Evolutionary conservation across 1,284 basidiomycete species (phyloP).

Genomic region (Pseudozyma pruni): DNA sequence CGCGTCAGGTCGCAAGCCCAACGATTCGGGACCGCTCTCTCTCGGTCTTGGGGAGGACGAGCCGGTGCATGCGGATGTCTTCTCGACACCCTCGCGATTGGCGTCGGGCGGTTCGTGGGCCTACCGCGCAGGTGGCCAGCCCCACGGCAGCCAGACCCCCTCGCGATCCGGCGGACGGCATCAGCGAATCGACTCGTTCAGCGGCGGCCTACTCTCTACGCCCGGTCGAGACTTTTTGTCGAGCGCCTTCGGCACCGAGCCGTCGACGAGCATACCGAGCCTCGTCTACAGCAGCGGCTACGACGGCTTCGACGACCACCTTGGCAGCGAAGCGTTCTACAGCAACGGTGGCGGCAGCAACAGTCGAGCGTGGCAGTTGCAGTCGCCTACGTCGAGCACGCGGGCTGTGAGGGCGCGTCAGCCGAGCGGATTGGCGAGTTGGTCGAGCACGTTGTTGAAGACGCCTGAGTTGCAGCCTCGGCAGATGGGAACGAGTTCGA

Average conservation of each 20-base stretch:
- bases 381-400: slow-evolving; percentile 52
- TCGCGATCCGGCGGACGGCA: slow-evolving; percentile 43
- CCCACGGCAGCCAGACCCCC: slow-evolving; percentile 37
- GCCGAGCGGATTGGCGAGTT: slow-evolving; percentile 36
- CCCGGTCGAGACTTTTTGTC: slow-evolving; percentile 43
- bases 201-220: slow-evolving; percentile 41
- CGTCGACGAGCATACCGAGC: slow-evolving; percentile 48
- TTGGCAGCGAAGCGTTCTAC: slow-evolving; percentile 32
- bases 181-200: slow-evolving; percentile 47
- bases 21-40: slow-evolving; percentile 32
- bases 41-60: slow-evolving; percentile 42
- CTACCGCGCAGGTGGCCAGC: slow-evolving; percentile 26
- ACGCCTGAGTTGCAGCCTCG: slow-evolving; percentile 52
- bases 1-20: slow-evolving; percentile 40
- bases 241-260: slow-evolving; percentile 42
- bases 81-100: slow-evolving; percentile 58
- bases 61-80: slow-evolving; percentile 48
- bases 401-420: slow-evolving; percentile 43
- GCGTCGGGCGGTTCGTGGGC: slow-evolving; percentile 45
- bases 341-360: slow-evolving; percentile 36
- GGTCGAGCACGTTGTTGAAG: slow-evolving; percentile 40
- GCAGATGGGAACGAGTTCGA: slow-evolving; percentile 28
- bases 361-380: slow-evolving; percentile 48
- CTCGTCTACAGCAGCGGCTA: slow-evolving; percentile 50
- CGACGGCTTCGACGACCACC: slow-evolving; percentile 34